Evolutionary conservation across 805 yeast genomes (phyloP).

Genomic region (Candida broadrunensis): DNA sequence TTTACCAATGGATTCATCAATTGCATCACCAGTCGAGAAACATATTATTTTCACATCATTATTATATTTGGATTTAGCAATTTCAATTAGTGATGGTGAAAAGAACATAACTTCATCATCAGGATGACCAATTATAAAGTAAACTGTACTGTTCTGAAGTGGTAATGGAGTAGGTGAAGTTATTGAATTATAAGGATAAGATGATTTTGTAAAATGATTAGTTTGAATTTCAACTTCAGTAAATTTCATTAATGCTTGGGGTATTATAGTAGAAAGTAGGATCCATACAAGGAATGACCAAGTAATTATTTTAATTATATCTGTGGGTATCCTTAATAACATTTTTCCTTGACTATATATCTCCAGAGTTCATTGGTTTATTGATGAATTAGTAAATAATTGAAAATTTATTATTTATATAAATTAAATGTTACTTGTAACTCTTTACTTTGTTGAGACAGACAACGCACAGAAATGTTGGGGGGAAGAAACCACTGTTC

Average conservation of each 20-base stretch:
- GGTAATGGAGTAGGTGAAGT: constrained; percentile 33
- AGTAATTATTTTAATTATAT: constrained; percentile 13
- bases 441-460: too few species aligned
- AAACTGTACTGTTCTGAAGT: constrained; percentile 35
- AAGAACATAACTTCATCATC: constrained; percentile 99
- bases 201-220: constrained; percentile 16
- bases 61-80: constrained; percentile 42
- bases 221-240: constrained; percentile 25
- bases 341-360: too few species aligned
- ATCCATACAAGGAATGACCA: constrained; percentile 36
- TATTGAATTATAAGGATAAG: constrained; percentile 36
- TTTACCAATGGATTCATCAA: constrained; percentile 66
- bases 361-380: too few species aligned
- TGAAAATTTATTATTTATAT: too few species aligned
- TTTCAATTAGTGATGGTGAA: constrained; percentile 67
- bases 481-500: neutral
- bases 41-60: constrained; percentile 62
- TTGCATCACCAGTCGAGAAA: constrained; percentile 68
- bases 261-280: constrained; percentile 35
- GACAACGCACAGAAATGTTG: too few species aligned
- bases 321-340: constrained; percentile 6
- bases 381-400: too few species aligned
- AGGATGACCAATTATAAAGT: constrained; percentile 84
- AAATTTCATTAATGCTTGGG: constrained; percentile 32
- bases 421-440: too few species aligned